Base-by-base conservation (phyloP, 306 rosid genomes). In the Vigna hirtella region DNA sequence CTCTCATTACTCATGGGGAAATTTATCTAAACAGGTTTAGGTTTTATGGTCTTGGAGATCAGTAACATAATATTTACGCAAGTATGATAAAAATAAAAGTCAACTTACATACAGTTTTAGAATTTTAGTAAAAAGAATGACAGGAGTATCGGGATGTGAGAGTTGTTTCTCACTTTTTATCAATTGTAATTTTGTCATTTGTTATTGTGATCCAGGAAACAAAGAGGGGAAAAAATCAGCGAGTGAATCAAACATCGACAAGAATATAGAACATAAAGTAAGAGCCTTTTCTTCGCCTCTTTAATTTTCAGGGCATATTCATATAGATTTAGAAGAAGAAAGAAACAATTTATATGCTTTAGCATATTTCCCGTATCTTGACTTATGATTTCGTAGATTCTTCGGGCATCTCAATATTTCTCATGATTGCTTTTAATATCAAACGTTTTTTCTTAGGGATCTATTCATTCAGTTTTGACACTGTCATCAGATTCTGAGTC, bases 401-500 rank as follows among this genome's bases (percentile, higher is more conserved):
- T 81, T 77, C 7, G 51, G 26, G 36, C 72, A 11, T 36, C 40
- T 61, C 18, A 45, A 16, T 8, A 51, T 3, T 40, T 65, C 32
- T 26, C 49, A 26, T 65, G 47, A 24, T 82, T 70, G 17, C 83
- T 86, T 79, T 81, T 71, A 86, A 38, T 50, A 77, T 63, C 71
- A 70, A 34, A 32, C 65, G 40, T 63, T 67, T 57, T 62, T 76
- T 49, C 50, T 62, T 84, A 91, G 98, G 90, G 71, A 67, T 15
- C 86, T 76, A 83, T 85, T 81, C 81, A 70, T 78, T 81, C 93
- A 52, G 63, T 89, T 73, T 91, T 85, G 97, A 43, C 65, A 50
- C 76, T 89, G 58, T 88, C 97, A 75, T 93, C 95, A 73, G 98
- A 91, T 74, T 93, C 95, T 2, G 98, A 93, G 86, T 81, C 82